A percentile compares a stretch with the other conserved stretches of the same genome.
These are phyloP conservation scores for Fraxinus quadrangulata DNA, from an alignment of 257 asterid genomes.

Conservation along the genomic window DNA sequence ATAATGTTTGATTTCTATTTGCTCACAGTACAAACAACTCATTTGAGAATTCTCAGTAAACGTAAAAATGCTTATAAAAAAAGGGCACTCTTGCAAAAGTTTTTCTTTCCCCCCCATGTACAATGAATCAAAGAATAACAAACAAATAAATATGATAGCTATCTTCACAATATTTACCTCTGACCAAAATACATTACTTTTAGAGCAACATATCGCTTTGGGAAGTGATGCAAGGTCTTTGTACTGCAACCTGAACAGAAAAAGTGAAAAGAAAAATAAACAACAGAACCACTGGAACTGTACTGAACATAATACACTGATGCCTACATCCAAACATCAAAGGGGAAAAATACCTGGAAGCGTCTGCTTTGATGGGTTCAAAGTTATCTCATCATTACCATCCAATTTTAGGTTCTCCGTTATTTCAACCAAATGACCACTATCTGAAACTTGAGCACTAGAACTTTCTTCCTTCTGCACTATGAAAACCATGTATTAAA, in stretches of 20 bases:
- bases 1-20: not conserved
- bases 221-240: slow-evolving; percentile 43
- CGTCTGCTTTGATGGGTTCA: slow-evolving; percentile 38
- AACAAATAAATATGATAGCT: slow-evolving; percentile 15
- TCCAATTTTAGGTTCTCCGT: slow-evolving; percentile 36
- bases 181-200: slow-evolving; percentile 90
- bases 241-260: slow-evolving; percentile 31
- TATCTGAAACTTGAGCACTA: slow-evolving; percentile 27
- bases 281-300: slow-evolving; percentile 1
- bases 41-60: not conserved
- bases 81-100: not conserved
- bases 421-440: slow-evolving; percentile 28
- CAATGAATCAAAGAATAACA: slow-evolving; percentile 2
- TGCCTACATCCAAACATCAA: slow-evolving; percentile 11
- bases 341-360: slow-evolving; percentile 50
- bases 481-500: slow-evolving; percentile 21
- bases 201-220: slow-evolving; percentile 74
- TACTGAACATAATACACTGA: slow-evolving; percentile 11
- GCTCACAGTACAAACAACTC: not conserved
- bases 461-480: slow-evolving; percentile 45
- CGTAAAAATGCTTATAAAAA: not conserved
- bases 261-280: slow-evolving; percentile 6
- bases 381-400: slow-evolving; percentile 12
- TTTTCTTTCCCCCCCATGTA: not conserved
- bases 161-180: slow-evolving; percentile 50